These are phyloP conservation scores for Podaxis sp. DNA, from an alignment of 768 basidiomycete species.

Conservation along the genomic window DNA sequence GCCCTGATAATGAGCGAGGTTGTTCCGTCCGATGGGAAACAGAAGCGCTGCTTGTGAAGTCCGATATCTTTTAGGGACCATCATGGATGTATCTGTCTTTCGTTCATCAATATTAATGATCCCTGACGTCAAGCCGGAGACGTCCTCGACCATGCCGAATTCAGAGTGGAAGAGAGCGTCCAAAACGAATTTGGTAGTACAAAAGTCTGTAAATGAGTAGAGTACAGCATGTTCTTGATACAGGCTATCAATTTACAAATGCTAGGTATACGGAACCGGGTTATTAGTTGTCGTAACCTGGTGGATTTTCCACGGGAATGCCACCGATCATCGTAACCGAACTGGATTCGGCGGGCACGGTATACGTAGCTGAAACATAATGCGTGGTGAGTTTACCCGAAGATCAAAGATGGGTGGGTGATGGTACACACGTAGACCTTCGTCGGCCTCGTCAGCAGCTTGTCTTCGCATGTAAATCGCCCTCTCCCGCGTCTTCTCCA, in stretches of 20 bases:
- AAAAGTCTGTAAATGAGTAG: slow-evolving; percentile 1
- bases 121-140: neutral
- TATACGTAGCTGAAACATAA: slow-evolving; percentile 39
- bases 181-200: neutral
- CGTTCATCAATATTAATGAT: neutral
- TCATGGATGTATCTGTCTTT: neutral
- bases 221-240: slow-evolving; percentile 6
- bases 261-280: neutral
- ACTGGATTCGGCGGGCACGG: slow-evolving; percentile 43
- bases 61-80: neutral
- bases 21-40: neutral
- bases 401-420: neutral
- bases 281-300: slow-evolving; percentile 39
- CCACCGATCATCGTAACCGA: slow-evolving; percentile 37
- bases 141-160: neutral
- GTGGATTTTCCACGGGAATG: slow-evolving; percentile 50
- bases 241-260: neutral
- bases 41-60: neutral
- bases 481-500: slow-evolving; percentile 78
- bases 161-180: neutral
- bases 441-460: slow-evolving; percentile 44
- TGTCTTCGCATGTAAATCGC: slow-evolving; percentile 75
- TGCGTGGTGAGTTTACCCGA: neutral
- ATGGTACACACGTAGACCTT: slow-evolving; percentile 55
- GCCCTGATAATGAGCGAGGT: neutral